Base-by-base conservation (phyloP, 345 rosid genomes). In the Hypericum perforatum region DNA sequence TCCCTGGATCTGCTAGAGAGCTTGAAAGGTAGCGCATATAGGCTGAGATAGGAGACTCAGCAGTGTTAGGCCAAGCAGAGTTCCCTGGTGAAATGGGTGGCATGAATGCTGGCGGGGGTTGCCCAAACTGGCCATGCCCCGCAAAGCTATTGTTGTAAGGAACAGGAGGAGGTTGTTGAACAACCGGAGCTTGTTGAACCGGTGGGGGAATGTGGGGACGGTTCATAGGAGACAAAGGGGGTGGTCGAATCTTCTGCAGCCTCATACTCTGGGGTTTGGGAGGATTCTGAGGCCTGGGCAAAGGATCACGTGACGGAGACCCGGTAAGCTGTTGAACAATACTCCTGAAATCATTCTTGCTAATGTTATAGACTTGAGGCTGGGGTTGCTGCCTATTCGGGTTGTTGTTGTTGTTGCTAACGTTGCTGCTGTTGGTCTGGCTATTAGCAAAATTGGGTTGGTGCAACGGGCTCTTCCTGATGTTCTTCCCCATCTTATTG, bases 321-420 rank as follows among this genome's bases (percentile, higher is more conserved):
- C 97, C 95, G 0, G 95, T 90, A 8, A 90, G 77, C 66, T 82
- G 89, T 77, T 90, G 97, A 75, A 86, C 97, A 58, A 86, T 70
- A 60, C 78, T 86, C 52, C 91, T 72, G 44, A 90, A 90, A 50
- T 90, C 86, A 54, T 76, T 84, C 86, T 90, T 90, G 85, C 85
- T 86, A 48, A 90, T 86, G 67, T 86, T 90, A 70, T 90, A 90
- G 61, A 90, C 94, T 61, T 86, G 94, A 46, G 82, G 82, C 74
- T 82, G 97, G 57, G 94, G 91, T 67, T 86, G 88, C 56, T 80
- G 76, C 76, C 85, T 69, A 44, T 76, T 66, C 43, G 70, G 71
- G 52, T 69, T 71, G 64, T 63, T 81, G 32, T 22, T 22, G 32
- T 22, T 22, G 32, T 22, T 22, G 32, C 32, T 22, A 22, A 1